These are phyloP conservation scores for Exserohilum turcica DNA, from an alignment of 2,329 filamentous ascomycete species.

Conservation along the genomic window DNA sequence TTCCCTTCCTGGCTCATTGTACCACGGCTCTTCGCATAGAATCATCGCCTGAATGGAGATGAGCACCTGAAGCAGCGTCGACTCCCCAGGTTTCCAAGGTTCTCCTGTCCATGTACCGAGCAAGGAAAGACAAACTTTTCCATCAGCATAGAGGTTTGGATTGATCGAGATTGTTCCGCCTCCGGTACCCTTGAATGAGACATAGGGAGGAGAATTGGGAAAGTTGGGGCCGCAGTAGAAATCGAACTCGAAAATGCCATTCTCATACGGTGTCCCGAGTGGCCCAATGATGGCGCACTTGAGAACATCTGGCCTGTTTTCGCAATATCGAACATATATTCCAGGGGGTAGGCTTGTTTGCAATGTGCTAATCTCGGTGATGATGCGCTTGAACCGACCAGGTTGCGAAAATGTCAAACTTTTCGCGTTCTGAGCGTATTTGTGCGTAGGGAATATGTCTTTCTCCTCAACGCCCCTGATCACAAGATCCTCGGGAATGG, in stretches of 20 bases:
- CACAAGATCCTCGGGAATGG: background rate
- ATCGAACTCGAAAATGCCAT: slow-evolving; percentile 62
- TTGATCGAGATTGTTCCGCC: slow-evolving; percentile 52
- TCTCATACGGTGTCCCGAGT: slow-evolving; percentile 58
- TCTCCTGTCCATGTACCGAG: slow-evolving; percentile 51
- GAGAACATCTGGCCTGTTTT: slow-evolving; percentile 56
- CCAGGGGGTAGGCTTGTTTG: slow-evolving; percentile 56
- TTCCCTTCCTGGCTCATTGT: slow-evolving; percentile 58
- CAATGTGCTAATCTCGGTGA: slow-evolving; percentile 53
- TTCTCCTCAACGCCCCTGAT: slow-evolving; percentile 48
- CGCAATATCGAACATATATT: slow-evolving; percentile 57
- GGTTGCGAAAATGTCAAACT: slow-evolving; percentile 16
- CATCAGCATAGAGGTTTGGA: slow-evolving; percentile 58
- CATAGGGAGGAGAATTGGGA: slow-evolving; percentile 50
- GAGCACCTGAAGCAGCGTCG: slow-evolving; percentile 59
- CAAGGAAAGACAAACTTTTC: slow-evolving; percentile 45
- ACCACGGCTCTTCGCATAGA: slow-evolving; percentile 59
- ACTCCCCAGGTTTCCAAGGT: slow-evolving; percentile 53
- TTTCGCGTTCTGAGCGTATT: slow-evolving; percentile 19
- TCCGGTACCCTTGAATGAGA: slow-evolving; percentile 55
- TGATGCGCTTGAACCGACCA: slow-evolving; percentile 55
- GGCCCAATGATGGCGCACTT: slow-evolving; percentile 59
- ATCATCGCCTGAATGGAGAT: slow-evolving; percentile 65
- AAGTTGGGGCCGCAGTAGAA: slow-evolving; percentile 53
- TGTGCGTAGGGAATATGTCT: slow-evolving; percentile 39